Percentiles rank a stretch among this genome's conserved stretches.
phyloP scores from a whole-genome alignment of 345 rosid species.

The Eucalyptus microcorys region DNA sequence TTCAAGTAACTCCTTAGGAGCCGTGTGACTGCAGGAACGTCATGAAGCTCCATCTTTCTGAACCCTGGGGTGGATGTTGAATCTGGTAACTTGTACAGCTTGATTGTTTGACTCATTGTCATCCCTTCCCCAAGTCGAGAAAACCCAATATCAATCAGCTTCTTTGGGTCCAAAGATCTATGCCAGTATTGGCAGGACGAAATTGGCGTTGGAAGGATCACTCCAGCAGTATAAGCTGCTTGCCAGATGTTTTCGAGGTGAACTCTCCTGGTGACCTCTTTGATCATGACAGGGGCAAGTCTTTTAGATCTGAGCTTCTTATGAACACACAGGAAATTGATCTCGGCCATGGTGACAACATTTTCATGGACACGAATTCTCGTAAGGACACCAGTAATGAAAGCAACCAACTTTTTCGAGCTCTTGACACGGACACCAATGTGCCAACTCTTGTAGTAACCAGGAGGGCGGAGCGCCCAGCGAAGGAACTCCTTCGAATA shows the following conservation, averaged over 20 bases:
- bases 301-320: constrained; percentile 93
- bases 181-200: constrained; percentile 95
- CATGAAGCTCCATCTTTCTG: constrained; percentile 77
- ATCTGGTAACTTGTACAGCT: constrained; percentile 72
- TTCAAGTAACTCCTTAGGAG: constrained; percentile 58
- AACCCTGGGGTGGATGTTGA: constrained; percentile 73
- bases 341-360: constrained; percentile 82
- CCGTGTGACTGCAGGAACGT: constrained; percentile 73
- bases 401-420: constrained; percentile 77
- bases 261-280: constrained; percentile 91
- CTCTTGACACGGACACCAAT: constrained; percentile 75
- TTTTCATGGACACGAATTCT: constrained; percentile 67
- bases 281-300: constrained; percentile 93
- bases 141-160: constrained; percentile 93
- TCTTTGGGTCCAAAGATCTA: constrained; percentile 87
- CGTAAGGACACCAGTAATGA: constrained; percentile 75
- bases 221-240: constrained; percentile 94
- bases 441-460: constrained; percentile 39
- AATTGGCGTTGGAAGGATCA: constrained; percentile 84
- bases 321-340: constrained; percentile 83
- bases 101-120: constrained; percentile 91
- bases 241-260: constrained; percentile 93
- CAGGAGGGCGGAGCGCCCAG: constrained; percentile 50
- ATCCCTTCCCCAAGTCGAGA: constrained; percentile 86
- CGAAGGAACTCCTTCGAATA: constrained; percentile 42